These are phyloP conservation scores for Pseudogymnoascus sp. DNA, from an alignment of 2,329 filamentous ascomycete species.

Conservation along the genomic window DNA sequence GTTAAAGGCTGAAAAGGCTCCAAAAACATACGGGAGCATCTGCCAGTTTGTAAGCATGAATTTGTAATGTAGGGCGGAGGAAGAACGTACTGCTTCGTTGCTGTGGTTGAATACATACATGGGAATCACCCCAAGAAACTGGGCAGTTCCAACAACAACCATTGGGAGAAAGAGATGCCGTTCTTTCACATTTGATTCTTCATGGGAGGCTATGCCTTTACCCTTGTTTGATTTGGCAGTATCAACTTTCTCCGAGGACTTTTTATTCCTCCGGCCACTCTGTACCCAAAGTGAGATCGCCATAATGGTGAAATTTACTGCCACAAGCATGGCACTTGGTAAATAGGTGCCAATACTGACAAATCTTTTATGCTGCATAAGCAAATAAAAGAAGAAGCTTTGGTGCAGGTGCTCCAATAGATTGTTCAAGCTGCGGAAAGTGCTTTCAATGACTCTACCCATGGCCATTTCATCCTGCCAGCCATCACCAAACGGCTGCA, in stretches of 20 bases:
- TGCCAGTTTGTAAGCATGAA: conserved; percentile 27
- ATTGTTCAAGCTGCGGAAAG: conserved; percentile 92
- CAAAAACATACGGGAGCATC: conserved; percentile 52
- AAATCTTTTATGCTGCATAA: conserved; percentile 86
- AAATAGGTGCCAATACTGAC: conserved; percentile 97
- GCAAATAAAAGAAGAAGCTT: conserved; percentile 97
- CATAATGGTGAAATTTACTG: conserved; percentile 90
- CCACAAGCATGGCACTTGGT: conserved; percentile 93
- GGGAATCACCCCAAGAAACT: conserved; percentile 70
- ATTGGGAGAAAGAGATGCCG: conserved; percentile 64
- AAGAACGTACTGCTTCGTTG: conserved; percentile 10
- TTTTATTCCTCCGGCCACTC: conserved; percentile 49
- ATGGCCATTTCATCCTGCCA: conserved; percentile 98
- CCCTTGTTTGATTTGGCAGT: conserved; percentile 11
- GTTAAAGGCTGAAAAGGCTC: conserved; percentile 51
- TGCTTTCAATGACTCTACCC: conserved; percentile 78
- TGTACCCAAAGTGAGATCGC: conserved; percentile 90
- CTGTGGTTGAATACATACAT: conserved; percentile 75
- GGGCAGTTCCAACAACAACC: conserved; percentile 59
- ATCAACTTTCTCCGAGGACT: conserved; percentile 11
- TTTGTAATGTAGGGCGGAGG: not conserved
- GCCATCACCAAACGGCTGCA: conserved; percentile 81
- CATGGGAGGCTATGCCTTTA: conserved; percentile 22
- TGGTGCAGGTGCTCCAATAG: conserved; percentile 93
- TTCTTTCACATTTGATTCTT: conserved; percentile 22